phyloP scores from a whole-genome alignment of 345 rosid species.

The Arabidopsis arenosa region DNA sequence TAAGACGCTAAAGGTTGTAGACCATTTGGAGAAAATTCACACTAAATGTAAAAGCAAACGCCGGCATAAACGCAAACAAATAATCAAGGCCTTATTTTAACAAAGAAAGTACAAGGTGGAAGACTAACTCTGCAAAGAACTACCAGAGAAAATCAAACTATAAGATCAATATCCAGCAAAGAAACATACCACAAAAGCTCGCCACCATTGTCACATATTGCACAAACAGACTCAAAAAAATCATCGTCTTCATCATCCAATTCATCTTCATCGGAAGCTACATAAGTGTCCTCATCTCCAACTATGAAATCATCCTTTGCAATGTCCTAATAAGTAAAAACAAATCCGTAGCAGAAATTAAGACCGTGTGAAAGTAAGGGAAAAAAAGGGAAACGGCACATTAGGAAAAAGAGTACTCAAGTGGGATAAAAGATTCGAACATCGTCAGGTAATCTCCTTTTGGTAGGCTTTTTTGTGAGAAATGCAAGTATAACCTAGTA shows the following conservation, averaged over 20 bases:
- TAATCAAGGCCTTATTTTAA: not conserved
- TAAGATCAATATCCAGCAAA: constrained; percentile 30
- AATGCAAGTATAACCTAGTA: constrained; percentile 67
- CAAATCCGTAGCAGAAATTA: constrained; percentile 26
- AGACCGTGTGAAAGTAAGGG: not conserved
- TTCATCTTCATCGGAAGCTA: constrained; percentile 51
- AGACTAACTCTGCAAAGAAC: constrained; percentile 24
- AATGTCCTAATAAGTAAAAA: constrained; percentile 51
- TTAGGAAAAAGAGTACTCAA: constrained; percentile 27
- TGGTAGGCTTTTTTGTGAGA: constrained; percentile 68
- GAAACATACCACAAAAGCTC: constrained; percentile 65
- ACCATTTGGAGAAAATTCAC: constrained; percentile 4
- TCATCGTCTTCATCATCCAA: constrained; percentile 56
- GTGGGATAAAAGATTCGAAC: constrained; percentile 47
- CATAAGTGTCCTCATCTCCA: constrained; percentile 56
- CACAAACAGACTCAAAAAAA: constrained; percentile 75
- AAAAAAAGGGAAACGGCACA: constrained; percentile 9
- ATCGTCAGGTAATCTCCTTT: constrained; percentile 59
- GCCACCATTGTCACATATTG: constrained; percentile 93
- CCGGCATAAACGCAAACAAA: constrained; percentile 3
- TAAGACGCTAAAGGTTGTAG: constrained; percentile 6
- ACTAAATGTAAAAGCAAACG: not conserved
- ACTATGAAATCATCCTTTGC: constrained; percentile 60
- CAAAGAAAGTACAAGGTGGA: constrained; percentile 23
- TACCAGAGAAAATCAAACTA: constrained; percentile 26